Evolutionary conservation across 495 filamentous ascomycete genomes (phyloP).

Genomic region (Glutinoglossum americanum): DNA sequence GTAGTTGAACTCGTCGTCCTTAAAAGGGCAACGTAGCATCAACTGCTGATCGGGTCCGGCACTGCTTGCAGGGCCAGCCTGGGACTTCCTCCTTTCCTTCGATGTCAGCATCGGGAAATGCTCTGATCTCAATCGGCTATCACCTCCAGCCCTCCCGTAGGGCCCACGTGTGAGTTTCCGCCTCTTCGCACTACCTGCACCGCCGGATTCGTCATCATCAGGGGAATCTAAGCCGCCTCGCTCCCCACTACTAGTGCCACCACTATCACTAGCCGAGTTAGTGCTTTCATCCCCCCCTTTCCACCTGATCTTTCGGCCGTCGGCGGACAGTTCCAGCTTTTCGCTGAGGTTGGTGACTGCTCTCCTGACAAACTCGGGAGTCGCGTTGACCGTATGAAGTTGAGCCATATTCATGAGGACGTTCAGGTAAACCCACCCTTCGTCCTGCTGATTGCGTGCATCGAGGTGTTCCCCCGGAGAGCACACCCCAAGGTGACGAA

Average conservation of each 20-base stretch:
- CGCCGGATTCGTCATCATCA: neutral
- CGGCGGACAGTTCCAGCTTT: conserved; percentile 48
- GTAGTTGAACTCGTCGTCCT: conserved; percentile 12
- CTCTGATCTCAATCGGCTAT: conserved; percentile 14
- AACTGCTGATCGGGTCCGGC: neutral
- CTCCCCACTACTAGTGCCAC: neutral
- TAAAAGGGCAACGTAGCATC: neutral
- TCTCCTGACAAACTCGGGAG: conserved; percentile 44
- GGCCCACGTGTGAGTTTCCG: neutral
- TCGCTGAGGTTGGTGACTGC: conserved; percentile 42
- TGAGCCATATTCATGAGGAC: conserved; percentile 62
- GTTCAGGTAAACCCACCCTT: conserved; percentile 68
- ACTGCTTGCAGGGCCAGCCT: neutral
- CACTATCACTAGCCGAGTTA: conserved; percentile 14
- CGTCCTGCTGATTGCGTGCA: conserved; percentile 13
- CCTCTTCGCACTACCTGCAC: neutral
- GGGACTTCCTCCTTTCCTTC: neutral
- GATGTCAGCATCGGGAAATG: neutral
- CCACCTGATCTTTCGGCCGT: conserved; percentile 58
- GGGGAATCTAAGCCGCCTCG: neutral
- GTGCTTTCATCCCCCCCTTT: conserved; percentile 39
- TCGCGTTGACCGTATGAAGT: conserved; percentile 58
- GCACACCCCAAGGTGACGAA: conserved; percentile 44
- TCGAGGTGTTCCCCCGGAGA: conserved; percentile 19
- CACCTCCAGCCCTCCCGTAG: neutral